These are phyloP conservation scores for Populus trichocarpa DNA, from an alignment of 441 rosid genomes.

Conservation along the genomic window DNA sequence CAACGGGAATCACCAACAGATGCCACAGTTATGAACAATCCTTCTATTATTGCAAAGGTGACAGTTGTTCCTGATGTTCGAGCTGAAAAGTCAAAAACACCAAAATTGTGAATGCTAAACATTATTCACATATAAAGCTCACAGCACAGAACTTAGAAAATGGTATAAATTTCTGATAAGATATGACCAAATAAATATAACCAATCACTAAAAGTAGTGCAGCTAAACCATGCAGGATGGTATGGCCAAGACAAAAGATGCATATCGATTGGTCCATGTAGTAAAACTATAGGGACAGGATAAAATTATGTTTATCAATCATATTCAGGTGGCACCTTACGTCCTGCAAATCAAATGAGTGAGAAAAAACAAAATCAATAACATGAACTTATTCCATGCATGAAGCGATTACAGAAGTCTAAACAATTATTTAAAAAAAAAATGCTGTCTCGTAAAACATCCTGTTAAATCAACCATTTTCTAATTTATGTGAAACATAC, in stretches of 20 bases:
- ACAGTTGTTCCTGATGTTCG: conserved; percentile 94
- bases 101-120: neutral
- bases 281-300: neutral
- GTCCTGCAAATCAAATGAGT: neutral
- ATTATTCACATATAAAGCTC: neutral
- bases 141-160: neutral
- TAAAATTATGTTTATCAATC: conserved; percentile 1
- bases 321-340: neutral
- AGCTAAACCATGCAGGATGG: neutral
- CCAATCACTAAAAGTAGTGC: neutral
- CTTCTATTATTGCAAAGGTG: conserved; percentile 88
- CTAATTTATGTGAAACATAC: neutral
- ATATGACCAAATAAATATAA: neutral
- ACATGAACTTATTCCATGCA: neutral
- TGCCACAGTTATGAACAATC: conserved; percentile 91
- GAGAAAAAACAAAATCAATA: neutral
- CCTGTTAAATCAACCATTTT: neutral
- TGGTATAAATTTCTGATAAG: neutral
- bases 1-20: conserved; percentile 99
- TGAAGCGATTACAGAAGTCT: neutral
- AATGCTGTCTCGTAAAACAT: neutral
- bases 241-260: neutral
- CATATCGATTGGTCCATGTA: neutral
- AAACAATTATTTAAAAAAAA: neutral
- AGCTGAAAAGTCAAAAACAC: conserved; percentile 45